Evolutionary conservation across 371 early-diverging fungal genomes (phyloP), one percentile per base, ranked within the genome.

Genomic region (Rhizopus stolonifer): DNA sequence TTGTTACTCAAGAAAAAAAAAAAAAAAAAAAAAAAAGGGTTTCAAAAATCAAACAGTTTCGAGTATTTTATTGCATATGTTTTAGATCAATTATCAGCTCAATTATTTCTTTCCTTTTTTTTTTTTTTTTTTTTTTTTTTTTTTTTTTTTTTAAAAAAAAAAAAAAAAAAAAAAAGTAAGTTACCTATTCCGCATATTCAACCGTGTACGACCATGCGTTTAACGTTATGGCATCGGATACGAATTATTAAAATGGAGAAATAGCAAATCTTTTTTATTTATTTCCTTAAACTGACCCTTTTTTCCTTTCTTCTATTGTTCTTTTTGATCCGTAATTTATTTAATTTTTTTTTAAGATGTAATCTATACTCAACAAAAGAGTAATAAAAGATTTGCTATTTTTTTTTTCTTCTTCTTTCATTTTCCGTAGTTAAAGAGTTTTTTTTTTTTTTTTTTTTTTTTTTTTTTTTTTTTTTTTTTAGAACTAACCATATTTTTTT

Each of bases 151-250:
- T n/a, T n/a, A n/a, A n/a, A n/a, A n/a, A n/a, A n/a, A n/a, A n/a
- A n/a, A n/a, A n/a, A n/a, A n/a, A n/a, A n/a, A n/a, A 23, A 4
- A 22, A 22, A 33, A n/a, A 49, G 57, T 56, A 56, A 51, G 58
- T 39, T 34, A 31, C 22, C 46, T 36, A 36, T 36, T 36, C 39
- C 53, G 48, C 52, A 46, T 54, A 47, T 26, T 22, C 19, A 38
- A 34, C 19, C 39, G 53, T 50, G 52, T 52, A 43, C 59, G 52
- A 52, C 59, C 59, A 58, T 58, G 59, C 52, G 59, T 49, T 44
- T 34, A 48, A 53, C 53, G 54, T 53, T 44, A 53, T 59, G 54
- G 49, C 14, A 49, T 52, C 54, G 60, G 54, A 38, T 42, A 26
- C 19, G 49, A 49, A 47, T 46, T 22, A 40, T 52, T 52, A 17